Base-by-base conservation (phyloP, 2,329 filamentous ascomycete genomes). In the Xylariaceae sp. region DNA sequence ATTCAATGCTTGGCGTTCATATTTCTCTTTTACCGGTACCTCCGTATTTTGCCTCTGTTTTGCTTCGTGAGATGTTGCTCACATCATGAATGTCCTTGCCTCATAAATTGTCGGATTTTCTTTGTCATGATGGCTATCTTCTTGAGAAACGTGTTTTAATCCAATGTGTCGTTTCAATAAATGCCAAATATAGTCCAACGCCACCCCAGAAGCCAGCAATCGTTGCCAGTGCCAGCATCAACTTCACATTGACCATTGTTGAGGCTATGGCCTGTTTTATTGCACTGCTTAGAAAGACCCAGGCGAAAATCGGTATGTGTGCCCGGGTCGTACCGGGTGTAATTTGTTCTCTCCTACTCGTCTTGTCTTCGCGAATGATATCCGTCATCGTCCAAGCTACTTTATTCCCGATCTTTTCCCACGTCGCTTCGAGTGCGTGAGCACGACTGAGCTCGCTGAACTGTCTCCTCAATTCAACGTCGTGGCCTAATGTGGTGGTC, bases 321-420 rank as follows among this genome's bases (percentile, higher is more conserved):
- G 31, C 34, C 28, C 42, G 42, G 33, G 28, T 40, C 39, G 31
- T 31, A 18, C 18, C 13, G 13, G 22, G 38, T 12, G 39, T 22
- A 16, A 11, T 36, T 7, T 47, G 36, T 16, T 45, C 17, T 18
- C 14, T 17, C 12, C 12, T 17, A 10, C 44, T 36, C 14, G 18
- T 47, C 73, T 72, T 72, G 22, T 59, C 64, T 44, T 71, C 68
- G 18, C 78, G 68, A 45, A 82, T 78, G n/a, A 71, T 72, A 46
- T 80, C 75, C 3, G 76, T 71, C 70, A 88, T 81, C 51, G 81
- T 78, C 77, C 82, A 83, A 3, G 86, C 86, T 1, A 87, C 85
- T 45, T 80, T 81, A 60, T 86, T 86, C 70, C 87, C 86, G 67
- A 88, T 86, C 69, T 80, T 85, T 53, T 87, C 83, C 86, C 86